phyloP scores from a whole-genome alignment of 257 asterid species.

The Verbascum thapsus region DNA sequence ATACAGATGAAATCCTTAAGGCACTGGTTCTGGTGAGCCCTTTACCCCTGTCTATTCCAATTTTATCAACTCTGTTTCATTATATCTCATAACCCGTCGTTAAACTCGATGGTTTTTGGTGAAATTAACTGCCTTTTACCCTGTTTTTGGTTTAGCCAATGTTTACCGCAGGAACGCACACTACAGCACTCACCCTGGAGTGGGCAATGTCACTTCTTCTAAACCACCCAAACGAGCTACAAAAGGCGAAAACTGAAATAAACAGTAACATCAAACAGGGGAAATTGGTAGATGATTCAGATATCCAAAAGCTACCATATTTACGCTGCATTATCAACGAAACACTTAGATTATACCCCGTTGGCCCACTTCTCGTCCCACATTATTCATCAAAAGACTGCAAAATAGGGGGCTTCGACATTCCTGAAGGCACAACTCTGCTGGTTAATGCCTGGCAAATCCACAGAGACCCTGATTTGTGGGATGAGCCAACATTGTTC shows the following conservation, averaged over 20 bases:
- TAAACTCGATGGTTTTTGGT: neutral
- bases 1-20: conserved; percentile 38
- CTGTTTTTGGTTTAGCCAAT: conserved; percentile 32
- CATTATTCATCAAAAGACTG: conserved; percentile 43
- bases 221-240: conserved; percentile 37
- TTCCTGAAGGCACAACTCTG: conserved; percentile 41
- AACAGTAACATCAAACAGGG: conserved; percentile 30
- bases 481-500: conserved; percentile 38
- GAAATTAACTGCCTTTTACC: neutral
- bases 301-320: conserved; percentile 38
- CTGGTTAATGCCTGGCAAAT: conserved; percentile 48
- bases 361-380: conserved; percentile 50
- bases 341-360: conserved; percentile 40
- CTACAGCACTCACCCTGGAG: conserved; percentile 42
- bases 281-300: conserved; percentile 36
- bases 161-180: conserved; percentile 49
- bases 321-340: conserved; percentile 46
- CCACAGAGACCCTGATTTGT: conserved; percentile 39
- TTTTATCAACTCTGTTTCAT: neutral
- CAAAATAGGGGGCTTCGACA: conserved; percentile 33
- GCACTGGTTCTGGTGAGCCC: conserved; percentile 39
- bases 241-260: conserved; percentile 36
- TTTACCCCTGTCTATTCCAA: too few relatives aligned
- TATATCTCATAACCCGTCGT: too few relatives aligned
- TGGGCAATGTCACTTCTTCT: conserved; percentile 53